Base-by-base conservation (phyloP, 2,329 filamentous ascomycete species). In the Elsinoe arachidis region DNA sequence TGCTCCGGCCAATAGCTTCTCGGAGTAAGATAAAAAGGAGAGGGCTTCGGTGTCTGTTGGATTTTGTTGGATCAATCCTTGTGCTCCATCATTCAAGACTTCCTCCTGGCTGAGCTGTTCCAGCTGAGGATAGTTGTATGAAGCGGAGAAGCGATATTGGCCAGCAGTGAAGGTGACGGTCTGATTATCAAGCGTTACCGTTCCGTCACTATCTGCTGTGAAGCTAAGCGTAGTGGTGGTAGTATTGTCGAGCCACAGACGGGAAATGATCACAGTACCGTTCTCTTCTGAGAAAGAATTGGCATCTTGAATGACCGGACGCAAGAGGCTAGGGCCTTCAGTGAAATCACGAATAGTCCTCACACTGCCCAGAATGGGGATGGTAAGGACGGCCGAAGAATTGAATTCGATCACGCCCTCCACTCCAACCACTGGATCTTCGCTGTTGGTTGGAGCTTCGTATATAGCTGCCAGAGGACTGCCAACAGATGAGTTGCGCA, bases 81-180 rank as follows among this genome's bases (percentile, higher is more conserved):
- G 69, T 0, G 79, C 79, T 0, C 72, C 65, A 0, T 73, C 62
- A 58, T 77, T 80, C 4, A 86, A 65, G 0, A 83, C 78, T 43
- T 80, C 69, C 2, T 68, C 59, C 0, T 78, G 70, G 2, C 68
- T 74, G 1, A 86, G 67, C 57, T 83, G 80, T 4, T 76, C 70
- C 2, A 85, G 70, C 61, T 86, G 82, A 1, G 82, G 80, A 61
- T 85, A 86, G 63, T 84, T 80, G 69, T 80, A 80, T 2, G 78
- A 78, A 0, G 82, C 80, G 1, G 76, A 76, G 65, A 86, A 84
- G 3, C 68, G 67, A 65, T 86, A 86, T 3, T 73, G 73, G 0
- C 83, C 83, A 0, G 76, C 68, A 0, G 72, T 71, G 47, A 86
- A 80, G 1, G 61, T 67, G 19, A 81, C 58, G 0, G 70, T 78